Percentiles rank a stretch among this genome's conserved stretches.
phyloP scores from a whole-genome alignment of 345 rosid species.

The Triadica sebifera region DNA sequence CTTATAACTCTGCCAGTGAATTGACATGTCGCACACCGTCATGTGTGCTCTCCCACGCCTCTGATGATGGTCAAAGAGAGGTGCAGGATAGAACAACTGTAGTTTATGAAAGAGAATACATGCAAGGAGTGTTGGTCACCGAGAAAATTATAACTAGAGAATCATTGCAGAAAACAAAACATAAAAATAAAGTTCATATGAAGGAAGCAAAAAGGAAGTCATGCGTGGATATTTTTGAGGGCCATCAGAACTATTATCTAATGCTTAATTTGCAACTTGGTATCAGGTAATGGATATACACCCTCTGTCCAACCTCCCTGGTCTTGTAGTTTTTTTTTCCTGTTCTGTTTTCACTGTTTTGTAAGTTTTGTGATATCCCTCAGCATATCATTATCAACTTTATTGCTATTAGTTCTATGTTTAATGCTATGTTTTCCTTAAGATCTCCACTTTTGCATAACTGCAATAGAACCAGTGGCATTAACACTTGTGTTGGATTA shows the following conservation, averaged over 20 bases:
- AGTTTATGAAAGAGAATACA: slow-evolving; percentile 79
- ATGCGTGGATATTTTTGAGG: slow-evolving; percentile 42
- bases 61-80: slow-evolving; percentile 46
- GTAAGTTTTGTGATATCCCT: neutral
- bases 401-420: neutral
- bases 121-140: slow-evolving; percentile 82
- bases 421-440: neutral
- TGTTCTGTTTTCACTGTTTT: neutral
- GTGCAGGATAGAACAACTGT: slow-evolving; percentile 35
- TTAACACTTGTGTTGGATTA: neutral
- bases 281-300: slow-evolving; percentile 58
- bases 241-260: slow-evolving; percentile 55
- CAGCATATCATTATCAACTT: neutral
- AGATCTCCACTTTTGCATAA: neutral
- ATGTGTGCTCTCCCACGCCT: slow-evolving; percentile 31
- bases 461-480: slow-evolving; percentile 3
- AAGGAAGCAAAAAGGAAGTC: slow-evolving; percentile 48
- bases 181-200: slow-evolving; percentile 38
- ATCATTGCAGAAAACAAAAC: slow-evolving; percentile 39
- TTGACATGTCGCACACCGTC: slow-evolving; percentile 33
- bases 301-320: neutral
- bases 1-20: slow-evolving; percentile 38
- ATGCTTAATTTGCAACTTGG: slow-evolving; percentile 96
- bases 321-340: neutral
- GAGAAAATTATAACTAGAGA: slow-evolving; percentile 48